Percentiles rank a stretch among this genome's conserved stretches.
phyloP scores from a whole-genome alignment of 768 basidiomycete genomes.

The Obba rivulosa region DNA sequence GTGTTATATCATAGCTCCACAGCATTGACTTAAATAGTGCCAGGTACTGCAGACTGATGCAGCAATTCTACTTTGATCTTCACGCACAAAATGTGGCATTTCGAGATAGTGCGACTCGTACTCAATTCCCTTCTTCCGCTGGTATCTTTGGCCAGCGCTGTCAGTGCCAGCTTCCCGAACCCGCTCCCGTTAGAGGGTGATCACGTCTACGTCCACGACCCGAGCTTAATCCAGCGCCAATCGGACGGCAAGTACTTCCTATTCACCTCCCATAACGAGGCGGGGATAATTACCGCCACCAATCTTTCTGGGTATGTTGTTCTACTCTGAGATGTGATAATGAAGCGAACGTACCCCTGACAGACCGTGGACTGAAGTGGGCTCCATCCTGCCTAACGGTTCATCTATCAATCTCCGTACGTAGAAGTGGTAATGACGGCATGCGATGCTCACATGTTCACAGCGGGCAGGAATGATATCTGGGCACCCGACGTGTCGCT shows the following conservation, averaged over 20 bases:
- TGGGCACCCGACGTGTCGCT: slow-evolving; percentile 22
- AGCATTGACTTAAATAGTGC: too few relatives aligned
- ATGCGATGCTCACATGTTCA: not conserved
- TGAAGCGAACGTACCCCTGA: not conserved
- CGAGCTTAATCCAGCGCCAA: slow-evolving; percentile 10
- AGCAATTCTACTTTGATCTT: too few relatives aligned
- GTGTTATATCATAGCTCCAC: too few relatives aligned
- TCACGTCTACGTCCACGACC: slow-evolving; percentile 10
- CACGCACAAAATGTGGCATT: too few relatives aligned
- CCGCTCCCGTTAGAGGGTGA: slow-evolving; percentile 6
- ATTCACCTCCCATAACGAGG: slow-evolving; percentile 11
- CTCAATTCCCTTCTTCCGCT: too few relatives aligned
- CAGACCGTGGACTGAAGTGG: slow-evolving; percentile 17
- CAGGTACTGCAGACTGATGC: too few relatives aligned
- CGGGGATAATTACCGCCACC: slow-evolving; percentile 12
- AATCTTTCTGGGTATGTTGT: slow-evolving; percentile 12
- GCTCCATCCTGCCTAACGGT: slow-evolving; percentile 12
- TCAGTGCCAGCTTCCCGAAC: slow-evolving; percentile 5
- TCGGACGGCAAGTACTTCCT: slow-evolving; percentile 16
- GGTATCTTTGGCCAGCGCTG: too few relatives aligned
- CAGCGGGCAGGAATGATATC: slow-evolving; percentile 14
- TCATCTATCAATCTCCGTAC: slow-evolving; percentile 14
- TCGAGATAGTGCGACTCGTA: too few relatives aligned
- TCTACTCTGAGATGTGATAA: not conserved
- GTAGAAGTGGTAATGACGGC: not conserved